phyloP scores from a whole-genome alignment of 208 protist genomes.

The Zelonia costaricensis region DNA sequence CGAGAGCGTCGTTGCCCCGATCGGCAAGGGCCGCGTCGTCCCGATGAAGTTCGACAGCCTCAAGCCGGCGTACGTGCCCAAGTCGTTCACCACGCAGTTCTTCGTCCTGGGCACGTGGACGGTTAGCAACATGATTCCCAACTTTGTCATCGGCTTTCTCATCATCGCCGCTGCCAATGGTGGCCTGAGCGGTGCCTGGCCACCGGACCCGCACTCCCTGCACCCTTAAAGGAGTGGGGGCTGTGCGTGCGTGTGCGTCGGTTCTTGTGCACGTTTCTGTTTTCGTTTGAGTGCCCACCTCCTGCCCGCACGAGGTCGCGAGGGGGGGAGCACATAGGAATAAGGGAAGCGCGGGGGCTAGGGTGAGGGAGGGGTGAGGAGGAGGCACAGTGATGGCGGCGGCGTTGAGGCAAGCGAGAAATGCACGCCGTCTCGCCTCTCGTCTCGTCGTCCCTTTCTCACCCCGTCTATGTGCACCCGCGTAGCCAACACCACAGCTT shows the following conservation, averaged over 20 bases:
- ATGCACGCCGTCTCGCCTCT: too few relatives aligned
- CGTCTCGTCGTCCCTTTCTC: too few relatives aligned
- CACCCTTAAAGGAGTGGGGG: slow-evolving; percentile 43
- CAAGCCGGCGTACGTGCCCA: slow-evolving; percentile 80
- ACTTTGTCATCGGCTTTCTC: slow-evolving; percentile 70
- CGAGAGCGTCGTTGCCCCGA: slow-evolving; percentile 54
- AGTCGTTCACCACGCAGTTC: slow-evolving; percentile 80
- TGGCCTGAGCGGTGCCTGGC: slow-evolving; percentile 77
- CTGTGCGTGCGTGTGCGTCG: background rate
- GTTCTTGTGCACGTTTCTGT: background rate
- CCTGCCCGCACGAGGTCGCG: too few relatives aligned
- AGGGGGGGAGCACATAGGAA: too few relatives aligned
- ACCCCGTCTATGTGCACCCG: too few relatives aligned
- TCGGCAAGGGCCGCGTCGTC: slow-evolving; percentile 82
- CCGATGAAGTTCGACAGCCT: slow-evolving; percentile 81
- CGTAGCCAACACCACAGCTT: too few relatives aligned
- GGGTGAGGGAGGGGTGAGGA: background rate
- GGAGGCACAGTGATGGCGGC: too few relatives aligned
- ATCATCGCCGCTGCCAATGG: slow-evolving; percentile 83
- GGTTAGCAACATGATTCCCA: slow-evolving; percentile 80
- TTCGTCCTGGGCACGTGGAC: slow-evolving; percentile 78
- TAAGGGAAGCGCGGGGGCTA: background rate
- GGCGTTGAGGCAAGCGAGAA: too few relatives aligned
- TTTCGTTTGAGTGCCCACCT: background rate
- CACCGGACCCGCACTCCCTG: slow-evolving; percentile 82